phyloP scores from a whole-genome alignment of 1,284 basidiomycete species.

The Clitocybe nebularis region DNA sequence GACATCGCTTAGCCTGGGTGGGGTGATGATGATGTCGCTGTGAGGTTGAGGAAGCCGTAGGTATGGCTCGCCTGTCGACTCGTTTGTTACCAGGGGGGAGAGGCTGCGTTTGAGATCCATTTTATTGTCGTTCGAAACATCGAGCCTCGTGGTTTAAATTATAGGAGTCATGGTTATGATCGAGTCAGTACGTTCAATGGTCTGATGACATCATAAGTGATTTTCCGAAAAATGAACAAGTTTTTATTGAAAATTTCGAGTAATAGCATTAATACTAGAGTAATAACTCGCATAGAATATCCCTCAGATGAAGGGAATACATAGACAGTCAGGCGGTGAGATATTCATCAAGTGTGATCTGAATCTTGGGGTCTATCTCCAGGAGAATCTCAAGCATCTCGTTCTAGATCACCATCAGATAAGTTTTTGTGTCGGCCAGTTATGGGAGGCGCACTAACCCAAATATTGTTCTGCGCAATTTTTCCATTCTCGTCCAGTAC shows the following conservation, averaged over 20 bases:
- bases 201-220: background rate
- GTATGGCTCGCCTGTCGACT: conserved; percentile 14
- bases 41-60: conserved; percentile 8
- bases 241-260: too few species aligned
- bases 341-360: conserved; percentile 7
- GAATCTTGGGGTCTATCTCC: conserved; percentile 13
- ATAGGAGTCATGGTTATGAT: background rate
- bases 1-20: conserved; percentile 14
- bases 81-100: conserved; percentile 9
- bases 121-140: background rate
- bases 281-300: background rate
- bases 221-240: conserved; percentile 1
- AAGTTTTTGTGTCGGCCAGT: background rate
- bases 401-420: conserved; percentile 2
- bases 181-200: conserved; percentile 3
- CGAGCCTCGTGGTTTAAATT: background rate
- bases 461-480: conserved; percentile 28
- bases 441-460: conserved; percentile 8
- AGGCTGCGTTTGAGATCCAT: background rate
- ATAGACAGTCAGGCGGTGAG: conserved; percentile 1
- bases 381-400: conserved; percentile 14
- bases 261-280: too few species aligned
- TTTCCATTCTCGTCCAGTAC: conserved; percentile 38
- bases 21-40: conserved; percentile 15
- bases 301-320: background rate